Percentiles rank a stretch among this genome's conserved stretches.
Conservation (phyloP, 2,329 filamentous ascomycete genomes). For the Fusarium nematophilum region DNA sequence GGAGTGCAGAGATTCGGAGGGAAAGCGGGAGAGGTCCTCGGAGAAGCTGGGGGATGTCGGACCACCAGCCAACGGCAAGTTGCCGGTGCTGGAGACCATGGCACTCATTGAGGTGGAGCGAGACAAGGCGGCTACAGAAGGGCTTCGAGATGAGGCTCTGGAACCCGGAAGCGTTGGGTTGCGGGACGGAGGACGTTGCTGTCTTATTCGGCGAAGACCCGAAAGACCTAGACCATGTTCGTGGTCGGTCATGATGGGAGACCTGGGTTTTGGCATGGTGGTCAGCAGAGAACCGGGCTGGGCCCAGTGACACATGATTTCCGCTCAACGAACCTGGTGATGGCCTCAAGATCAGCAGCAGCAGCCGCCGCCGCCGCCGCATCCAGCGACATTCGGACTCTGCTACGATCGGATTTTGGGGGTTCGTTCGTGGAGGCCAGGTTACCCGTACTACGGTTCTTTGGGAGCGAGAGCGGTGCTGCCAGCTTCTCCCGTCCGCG, state of each 20-base stretch:
- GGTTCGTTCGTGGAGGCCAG: conserved; percentile 61
- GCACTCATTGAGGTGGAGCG: conserved; percentile 78
- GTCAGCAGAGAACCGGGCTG: conserved; percentile 41
- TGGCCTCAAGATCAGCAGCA: conserved; percentile 72
- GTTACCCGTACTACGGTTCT: conserved; percentile 75
- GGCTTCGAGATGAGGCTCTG: conserved; percentile 70
- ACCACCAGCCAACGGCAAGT: conserved; percentile 67
- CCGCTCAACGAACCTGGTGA: conserved; percentile 72
- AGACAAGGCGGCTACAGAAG: conserved; percentile 67
- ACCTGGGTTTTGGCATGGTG: conserved; percentile 63
- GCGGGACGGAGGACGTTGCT: conserved; percentile 75
- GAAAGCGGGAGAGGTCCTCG: conserved; percentile 93
- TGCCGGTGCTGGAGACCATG: conserved; percentile 68
- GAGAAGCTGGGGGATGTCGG: conserved; percentile 80
- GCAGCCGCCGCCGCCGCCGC: conserved; percentile 71
- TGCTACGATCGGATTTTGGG: conserved; percentile 63
- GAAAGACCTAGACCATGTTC: conserved; percentile 88
- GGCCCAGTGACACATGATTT: conserved; percentile 35
- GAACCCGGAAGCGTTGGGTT: conserved; percentile 73
- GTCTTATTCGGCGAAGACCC: conserved; percentile 92
- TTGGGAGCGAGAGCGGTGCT: conserved; percentile 65
- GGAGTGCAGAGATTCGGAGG: conserved; percentile 94
- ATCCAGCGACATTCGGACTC: conserved; percentile 82
- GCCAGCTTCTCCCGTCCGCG: conserved; percentile 59
- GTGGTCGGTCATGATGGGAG: conserved; percentile 84